Percentiles rank a stretch among this genome's conserved stretches.
Conservation (phyloP, 2,329 filamentous ascomycete species). For the Aureobasidium sp. region DNA sequence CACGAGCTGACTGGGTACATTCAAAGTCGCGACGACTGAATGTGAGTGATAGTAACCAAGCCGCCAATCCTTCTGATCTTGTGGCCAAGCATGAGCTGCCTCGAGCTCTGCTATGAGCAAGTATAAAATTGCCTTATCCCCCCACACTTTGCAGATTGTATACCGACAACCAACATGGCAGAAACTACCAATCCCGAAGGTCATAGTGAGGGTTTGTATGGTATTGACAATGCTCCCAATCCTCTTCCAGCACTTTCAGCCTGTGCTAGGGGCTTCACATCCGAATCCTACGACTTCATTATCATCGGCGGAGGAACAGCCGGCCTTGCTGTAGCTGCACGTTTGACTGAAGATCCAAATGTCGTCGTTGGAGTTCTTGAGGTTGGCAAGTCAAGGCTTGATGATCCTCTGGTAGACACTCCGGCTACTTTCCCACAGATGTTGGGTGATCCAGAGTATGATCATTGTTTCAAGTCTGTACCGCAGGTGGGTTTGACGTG, state of each 20-base stretch:
- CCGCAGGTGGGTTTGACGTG: slow-evolving; percentile 4
- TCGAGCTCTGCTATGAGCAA: not conserved
- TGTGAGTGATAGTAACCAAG: not conserved
- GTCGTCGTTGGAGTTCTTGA: slow-evolving; percentile 19
- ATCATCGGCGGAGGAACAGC: slow-evolving; percentile 21
- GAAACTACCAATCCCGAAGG: not conserved
- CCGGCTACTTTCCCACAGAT: slow-evolving; percentile 20
- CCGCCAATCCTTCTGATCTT: not conserved
- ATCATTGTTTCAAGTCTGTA: slow-evolving; percentile 20
- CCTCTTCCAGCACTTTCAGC: not conserved
- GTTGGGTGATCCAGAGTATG: slow-evolving; percentile 20
- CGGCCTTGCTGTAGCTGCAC: slow-evolving; percentile 19
- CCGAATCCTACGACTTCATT: slow-evolving; percentile 17
- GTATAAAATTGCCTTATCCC: not conserved
- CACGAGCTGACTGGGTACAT: not conserved
- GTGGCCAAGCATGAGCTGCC: not conserved
- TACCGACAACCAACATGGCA: not conserved
- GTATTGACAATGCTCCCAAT: not conserved
- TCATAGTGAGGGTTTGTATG: not conserved
- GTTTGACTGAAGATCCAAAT: slow-evolving; percentile 19
- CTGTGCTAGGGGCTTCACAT: not conserved
- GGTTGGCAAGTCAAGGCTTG: slow-evolving; percentile 18
- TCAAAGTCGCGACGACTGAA: not conserved
- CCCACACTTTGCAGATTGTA: not conserved
- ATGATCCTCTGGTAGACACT: slow-evolving; percentile 22